These are phyloP conservation scores for Xylariaceae sp. DNA, from an alignment of 2,329 filamentous ascomycete genomes.

Conservation along the genomic window DNA sequence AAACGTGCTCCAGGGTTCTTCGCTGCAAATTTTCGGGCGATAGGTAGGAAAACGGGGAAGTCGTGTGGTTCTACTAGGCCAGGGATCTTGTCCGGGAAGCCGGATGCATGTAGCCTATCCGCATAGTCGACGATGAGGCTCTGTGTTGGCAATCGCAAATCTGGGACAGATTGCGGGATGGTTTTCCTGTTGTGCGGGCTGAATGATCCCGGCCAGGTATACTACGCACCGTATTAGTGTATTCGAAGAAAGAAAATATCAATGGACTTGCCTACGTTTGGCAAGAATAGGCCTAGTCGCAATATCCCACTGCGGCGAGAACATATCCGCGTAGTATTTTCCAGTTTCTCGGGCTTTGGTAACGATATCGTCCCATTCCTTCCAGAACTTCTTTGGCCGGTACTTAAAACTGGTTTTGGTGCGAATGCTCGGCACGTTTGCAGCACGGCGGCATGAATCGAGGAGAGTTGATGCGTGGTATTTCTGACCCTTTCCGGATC, in stretches of 20 bases:
- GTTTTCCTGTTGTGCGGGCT: constrained; percentile 23
- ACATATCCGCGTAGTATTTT: constrained; percentile 21
- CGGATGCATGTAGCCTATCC: constrained; percentile 19
- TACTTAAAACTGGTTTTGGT: constrained; percentile 35
- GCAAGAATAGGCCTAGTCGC: constrained; percentile 39
- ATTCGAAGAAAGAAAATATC: too few relatives aligned
- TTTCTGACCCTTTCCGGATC: constrained; percentile 28
- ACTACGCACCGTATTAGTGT: constrained; percentile 31
- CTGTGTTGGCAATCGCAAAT: constrained; percentile 34
- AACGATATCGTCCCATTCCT: constrained; percentile 32
- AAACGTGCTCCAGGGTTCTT: constrained; percentile 31
- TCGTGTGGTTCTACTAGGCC: constrained; percentile 29
- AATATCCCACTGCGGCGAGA: constrained; percentile 39
- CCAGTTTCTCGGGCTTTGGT: constrained; percentile 16
- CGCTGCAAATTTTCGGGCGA: constrained; percentile 29
- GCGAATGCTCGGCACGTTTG: constrained; percentile 34
- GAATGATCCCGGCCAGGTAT: constrained; percentile 43
- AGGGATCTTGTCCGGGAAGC: constrained; percentile 26
- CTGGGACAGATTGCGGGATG: constrained; percentile 31
- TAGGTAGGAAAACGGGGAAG: constrained; percentile 31
- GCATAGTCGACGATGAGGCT: constrained; percentile 40
- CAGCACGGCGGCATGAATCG: constrained; percentile 38
- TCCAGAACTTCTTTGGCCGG: constrained; percentile 36
- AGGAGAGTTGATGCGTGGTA: constrained; percentile 37
- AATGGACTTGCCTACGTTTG: constrained; percentile 22